Evolutionary conservation across 2,329 filamentous ascomycete species (phyloP).

Genomic region (Talaromyces funiculosus): DNA sequence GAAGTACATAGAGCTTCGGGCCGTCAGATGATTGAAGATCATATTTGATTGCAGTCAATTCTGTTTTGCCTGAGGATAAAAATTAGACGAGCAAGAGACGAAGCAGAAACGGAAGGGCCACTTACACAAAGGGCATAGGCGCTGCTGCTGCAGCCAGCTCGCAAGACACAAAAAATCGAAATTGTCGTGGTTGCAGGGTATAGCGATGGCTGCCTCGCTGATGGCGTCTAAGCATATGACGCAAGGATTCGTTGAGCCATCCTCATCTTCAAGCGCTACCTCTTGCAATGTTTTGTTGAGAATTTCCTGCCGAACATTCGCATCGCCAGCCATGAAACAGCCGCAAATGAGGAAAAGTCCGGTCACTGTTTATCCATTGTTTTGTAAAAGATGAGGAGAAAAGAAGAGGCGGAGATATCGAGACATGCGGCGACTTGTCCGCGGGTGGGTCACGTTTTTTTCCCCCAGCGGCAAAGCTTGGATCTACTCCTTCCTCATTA

Average conservation of each 20-base stretch:
- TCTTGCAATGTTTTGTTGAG: slow-evolving; percentile 43
- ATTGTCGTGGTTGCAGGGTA: slow-evolving; percentile 70
- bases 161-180: slow-evolving; percentile 83
- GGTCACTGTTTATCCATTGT: slow-evolving; percentile 10
- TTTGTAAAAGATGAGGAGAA: background rate
- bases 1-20: slow-evolving; percentile 56
- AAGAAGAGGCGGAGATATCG: background rate
- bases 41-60: slow-evolving; percentile 59
- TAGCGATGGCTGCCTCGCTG: slow-evolving; percentile 63
- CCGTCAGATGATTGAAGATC: slow-evolving; percentile 50
- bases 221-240: slow-evolving; percentile 81
- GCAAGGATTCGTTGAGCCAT: slow-evolving; percentile 52
- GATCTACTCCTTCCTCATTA: slow-evolving; percentile 1
- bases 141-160: slow-evolving; percentile 70
- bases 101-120: background rate
- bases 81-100: background rate
- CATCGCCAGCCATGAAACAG: slow-evolving; percentile 34
- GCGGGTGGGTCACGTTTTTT: slow-evolving; percentile 8
- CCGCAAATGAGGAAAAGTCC: background rate
- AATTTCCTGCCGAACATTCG: slow-evolving; percentile 38
- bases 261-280: slow-evolving; percentile 32
- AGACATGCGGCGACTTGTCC: slow-evolving; percentile 2
- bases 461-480: slow-evolving; percentile 4
- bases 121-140: slow-evolving; percentile 74
- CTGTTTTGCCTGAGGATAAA: slow-evolving; percentile 41